Evolutionary conservation across 208 protist genomes (phyloP), one percentile per base, ranked within the genome.

Genomic region (Hexamita inflata): DNA sequence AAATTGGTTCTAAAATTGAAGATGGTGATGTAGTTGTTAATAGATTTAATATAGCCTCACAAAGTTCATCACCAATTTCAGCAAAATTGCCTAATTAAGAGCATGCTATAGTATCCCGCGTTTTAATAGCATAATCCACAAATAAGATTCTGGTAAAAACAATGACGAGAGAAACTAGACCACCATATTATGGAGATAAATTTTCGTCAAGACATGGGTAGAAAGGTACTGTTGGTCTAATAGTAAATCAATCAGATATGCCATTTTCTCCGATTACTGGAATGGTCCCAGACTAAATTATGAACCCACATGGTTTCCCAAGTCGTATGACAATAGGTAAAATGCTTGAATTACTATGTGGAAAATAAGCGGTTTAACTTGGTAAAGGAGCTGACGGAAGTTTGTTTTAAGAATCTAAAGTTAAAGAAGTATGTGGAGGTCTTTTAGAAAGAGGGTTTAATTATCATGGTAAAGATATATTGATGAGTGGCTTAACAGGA

Each of bases 281-380:
- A 57, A 92, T 96, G 40, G 92, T 83, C 62, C 97, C 97, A 0
- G 97, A 99, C 80, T 94, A 99, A 82, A 98, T 99, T 84, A 98
- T 99, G 95, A 99, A 99, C 83, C 97, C 97, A 26, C 96, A 99
- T 82, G 96, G 94, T 73, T 98, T 98, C 83, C 97, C 97, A 28
- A 96, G 90, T 76, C 92, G 97, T 76, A 99, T 99, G 96, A 99
- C 97, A n/a, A 93, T 99, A 11, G 97, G 95, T 24, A 98, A 99
- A 83, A 82, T 99, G 76, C 90, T 99, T n/a, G 97, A 99, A 82
- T 87, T 98, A 0, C 77, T 99, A 2, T 89, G 53, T 45, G 94
- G 94, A 40, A 99, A 99, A 86, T 90, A 89, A 15, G 92, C 76
- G 15, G 60, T 81, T 28, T 34, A 85, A 0, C 75, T 77, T 41